A percentile compares a stretch with the other conserved stretches of the same genome.
Evolutionary conservation across 768 basidiomycete species (phyloP).

Genomic region (Xanthoconium purpureum): DNA sequence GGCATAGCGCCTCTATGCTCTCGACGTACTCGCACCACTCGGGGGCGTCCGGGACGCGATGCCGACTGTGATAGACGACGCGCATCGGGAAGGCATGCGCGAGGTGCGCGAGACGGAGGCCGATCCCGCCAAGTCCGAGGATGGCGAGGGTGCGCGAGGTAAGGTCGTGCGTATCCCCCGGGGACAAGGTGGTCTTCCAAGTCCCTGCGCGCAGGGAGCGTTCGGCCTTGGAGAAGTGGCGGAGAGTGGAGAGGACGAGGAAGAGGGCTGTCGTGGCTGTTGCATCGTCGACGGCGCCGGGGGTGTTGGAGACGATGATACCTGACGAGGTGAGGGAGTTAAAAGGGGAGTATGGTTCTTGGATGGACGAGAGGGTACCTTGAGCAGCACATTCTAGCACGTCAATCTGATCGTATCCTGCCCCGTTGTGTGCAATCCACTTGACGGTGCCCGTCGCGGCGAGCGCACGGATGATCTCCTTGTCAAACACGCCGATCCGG

Average conservation of each 20-base stretch:
- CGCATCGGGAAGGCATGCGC: slow-evolving; percentile 86
- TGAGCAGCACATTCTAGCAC: slow-evolving; percentile 66
- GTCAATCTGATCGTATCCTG: slow-evolving; percentile 89
- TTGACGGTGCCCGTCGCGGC: slow-evolving; percentile 54
- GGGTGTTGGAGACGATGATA: slow-evolving; percentile 82
- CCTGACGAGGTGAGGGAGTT: neutral
- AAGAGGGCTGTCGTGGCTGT: slow-evolving; percentile 88
- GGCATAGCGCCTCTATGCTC: slow-evolving; percentile 59
- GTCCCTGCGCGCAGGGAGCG: slow-evolving; percentile 44
- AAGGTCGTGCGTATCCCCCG: slow-evolving; percentile 58
- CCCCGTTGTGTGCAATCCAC: slow-evolving; percentile 92
- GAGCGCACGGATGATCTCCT: slow-evolving; percentile 67
- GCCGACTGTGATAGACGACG: slow-evolving; percentile 75
- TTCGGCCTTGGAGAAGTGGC: slow-evolving; percentile 70
- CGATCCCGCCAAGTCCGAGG: slow-evolving; percentile 77
- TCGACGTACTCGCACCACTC: slow-evolving; percentile 79
- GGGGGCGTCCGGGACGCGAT: slow-evolving; percentile 53
- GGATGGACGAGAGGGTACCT: slow-evolving; percentile 40
- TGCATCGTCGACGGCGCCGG: slow-evolving; percentile 85
- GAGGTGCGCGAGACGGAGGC: slow-evolving; percentile 65
- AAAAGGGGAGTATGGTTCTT: too few relatives aligned
- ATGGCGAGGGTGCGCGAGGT: slow-evolving; percentile 69
- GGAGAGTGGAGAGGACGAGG: slow-evolving; percentile 72
- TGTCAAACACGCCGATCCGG: slow-evolving; percentile 74
- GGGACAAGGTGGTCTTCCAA: slow-evolving; percentile 57